Evolutionary conservation across 228 moss, liverwort and hornwort species (phyloP).

Genomic region (Sphagnum magellanicum): DNA sequence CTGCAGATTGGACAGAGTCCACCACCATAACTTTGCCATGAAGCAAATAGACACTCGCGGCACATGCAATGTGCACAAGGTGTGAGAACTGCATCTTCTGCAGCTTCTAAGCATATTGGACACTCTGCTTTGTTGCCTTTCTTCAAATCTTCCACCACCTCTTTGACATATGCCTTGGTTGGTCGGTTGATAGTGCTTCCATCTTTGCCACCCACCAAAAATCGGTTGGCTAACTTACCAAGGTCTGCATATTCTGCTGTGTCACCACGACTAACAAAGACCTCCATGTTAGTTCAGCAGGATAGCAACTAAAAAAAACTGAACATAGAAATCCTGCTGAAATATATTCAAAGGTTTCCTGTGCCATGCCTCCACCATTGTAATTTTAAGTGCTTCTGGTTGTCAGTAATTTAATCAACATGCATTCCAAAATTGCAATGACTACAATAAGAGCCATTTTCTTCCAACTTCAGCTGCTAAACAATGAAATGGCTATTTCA

Average conservation of each 20-base stretch:
- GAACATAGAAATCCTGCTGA: not conserved
- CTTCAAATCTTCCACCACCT: slow-evolving; percentile 80
- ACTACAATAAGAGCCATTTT: no score
- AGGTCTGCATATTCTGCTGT: slow-evolving; percentile 88
- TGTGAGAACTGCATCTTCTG: slow-evolving; percentile 83
- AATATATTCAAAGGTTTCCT: not conserved
- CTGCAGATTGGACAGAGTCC: slow-evolving; percentile 89
- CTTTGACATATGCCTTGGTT: slow-evolving; percentile 70
- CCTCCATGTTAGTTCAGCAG: no score
- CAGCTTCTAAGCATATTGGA: slow-evolving; percentile 79
- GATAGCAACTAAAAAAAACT: not conserved
- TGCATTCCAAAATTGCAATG: no score
- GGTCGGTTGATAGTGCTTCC: slow-evolving; percentile 40
- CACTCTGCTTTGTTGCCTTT: slow-evolving; percentile 79
- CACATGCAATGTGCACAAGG: slow-evolving; percentile 88
- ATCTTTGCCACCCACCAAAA: slow-evolving; percentile 56
- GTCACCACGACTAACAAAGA: slow-evolving; percentile 63
- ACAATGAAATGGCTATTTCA: not conserved
- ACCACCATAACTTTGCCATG: slow-evolving; percentile 73
- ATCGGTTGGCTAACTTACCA: slow-evolving; percentile 68
- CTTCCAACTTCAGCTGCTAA: not conserved
- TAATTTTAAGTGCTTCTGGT: no score
- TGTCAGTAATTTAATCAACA: no score
- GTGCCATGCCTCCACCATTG: not conserved
- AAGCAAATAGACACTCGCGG: slow-evolving; percentile 88